Evolutionary conservation across 2,329 filamentous ascomycete genomes (phyloP).

Genomic region (Lithohypha guttulata): DNA sequence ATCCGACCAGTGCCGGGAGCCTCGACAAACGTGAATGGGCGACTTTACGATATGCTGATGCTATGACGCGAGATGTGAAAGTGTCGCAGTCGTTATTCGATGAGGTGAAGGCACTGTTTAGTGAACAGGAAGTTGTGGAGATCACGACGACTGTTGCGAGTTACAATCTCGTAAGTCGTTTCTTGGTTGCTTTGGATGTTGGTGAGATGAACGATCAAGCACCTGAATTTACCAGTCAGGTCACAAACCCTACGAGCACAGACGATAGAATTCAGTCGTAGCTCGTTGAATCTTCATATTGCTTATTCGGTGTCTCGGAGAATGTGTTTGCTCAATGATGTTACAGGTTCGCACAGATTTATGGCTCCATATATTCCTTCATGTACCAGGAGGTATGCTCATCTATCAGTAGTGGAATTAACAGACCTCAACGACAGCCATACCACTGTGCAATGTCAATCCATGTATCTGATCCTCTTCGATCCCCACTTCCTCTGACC

Average conservation of each 20-base stretch:
- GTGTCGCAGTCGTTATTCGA: conserved; percentile 61
- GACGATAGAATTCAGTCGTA: conserved; percentile 6
- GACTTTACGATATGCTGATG: conserved; percentile 64
- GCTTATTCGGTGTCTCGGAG: no score
- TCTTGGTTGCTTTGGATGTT: conserved; percentile 70
- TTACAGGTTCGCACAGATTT: no score
- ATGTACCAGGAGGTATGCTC: no score
- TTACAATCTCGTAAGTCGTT: conserved; percentile 81
- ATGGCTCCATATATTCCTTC: no score
- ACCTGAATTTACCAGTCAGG: conserved; percentile 13
- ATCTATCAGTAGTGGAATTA: no score
- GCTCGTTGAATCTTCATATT: no score
- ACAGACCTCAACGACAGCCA: no score
- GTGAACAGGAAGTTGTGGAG: conserved; percentile 67
- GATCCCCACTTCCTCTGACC: not conserved
- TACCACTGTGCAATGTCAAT: not conserved
- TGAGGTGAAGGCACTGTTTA: conserved; percentile 50
- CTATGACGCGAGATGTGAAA: conserved; percentile 66
- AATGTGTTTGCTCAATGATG: no score
- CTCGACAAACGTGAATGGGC: conserved; percentile 49
- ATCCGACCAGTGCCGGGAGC: conserved; percentile 28
- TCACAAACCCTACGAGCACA: conserved; percentile 1
- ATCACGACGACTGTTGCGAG: conserved; percentile 74
- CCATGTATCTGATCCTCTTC: conserved; percentile 3
- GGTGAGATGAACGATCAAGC: conserved; percentile 32